Percentiles rank a stretch among this genome's conserved stretches.
phyloP scores from a whole-genome alignment of 2,329 filamentous ascomycete species.

The Penicillium crustosum region DNA sequence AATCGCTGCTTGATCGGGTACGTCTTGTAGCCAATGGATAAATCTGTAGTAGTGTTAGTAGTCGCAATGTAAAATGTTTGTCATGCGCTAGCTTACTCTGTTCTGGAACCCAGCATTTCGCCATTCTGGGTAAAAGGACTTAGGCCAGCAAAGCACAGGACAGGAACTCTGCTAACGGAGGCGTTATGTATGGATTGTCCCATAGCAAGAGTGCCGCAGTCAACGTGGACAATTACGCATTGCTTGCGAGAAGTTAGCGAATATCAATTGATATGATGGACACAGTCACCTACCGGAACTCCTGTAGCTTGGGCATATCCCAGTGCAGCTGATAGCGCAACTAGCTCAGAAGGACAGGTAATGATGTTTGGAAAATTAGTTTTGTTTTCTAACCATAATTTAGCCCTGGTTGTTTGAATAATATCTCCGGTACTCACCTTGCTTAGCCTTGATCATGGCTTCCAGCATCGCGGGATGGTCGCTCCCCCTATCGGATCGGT shows the following conservation, averaged over 20 bases:
- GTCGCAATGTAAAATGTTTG: background rate
- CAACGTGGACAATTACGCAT: constrained; percentile 73
- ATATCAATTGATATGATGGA: background rate
- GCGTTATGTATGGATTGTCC: constrained; percentile 78
- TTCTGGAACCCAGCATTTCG: constrained; percentile 69
- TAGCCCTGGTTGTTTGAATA: background rate
- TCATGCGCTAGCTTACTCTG: constrained; percentile 56
- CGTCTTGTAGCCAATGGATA: constrained; percentile 80
- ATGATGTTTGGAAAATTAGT: constrained; percentile 67
- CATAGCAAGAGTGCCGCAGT: constrained; percentile 74
- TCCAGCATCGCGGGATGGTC: constrained; percentile 71
- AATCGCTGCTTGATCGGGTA: constrained; percentile 75
- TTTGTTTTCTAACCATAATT: constrained; percentile 7
- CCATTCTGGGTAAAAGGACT: constrained; percentile 73
- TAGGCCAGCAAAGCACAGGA: constrained; percentile 73
- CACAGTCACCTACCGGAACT: constrained; percentile 51
- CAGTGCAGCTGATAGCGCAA: constrained; percentile 76
- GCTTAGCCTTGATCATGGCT: constrained; percentile 71
- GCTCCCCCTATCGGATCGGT: constrained; percentile 35
- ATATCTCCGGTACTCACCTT: constrained; percentile 50
- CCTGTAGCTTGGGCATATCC: constrained; percentile 70
- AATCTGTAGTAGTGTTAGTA: constrained; percentile 10
- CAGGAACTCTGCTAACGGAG: constrained; percentile 67
- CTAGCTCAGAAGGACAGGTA: constrained; percentile 79
- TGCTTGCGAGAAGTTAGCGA: constrained; percentile 13